Percentiles rank a stretch among this genome's conserved stretches.
These are phyloP conservation scores for Lignosus rhinocerotis DNA, from an alignment of 1,284 basidiomycete genomes.

Conservation along the genomic window DNA sequence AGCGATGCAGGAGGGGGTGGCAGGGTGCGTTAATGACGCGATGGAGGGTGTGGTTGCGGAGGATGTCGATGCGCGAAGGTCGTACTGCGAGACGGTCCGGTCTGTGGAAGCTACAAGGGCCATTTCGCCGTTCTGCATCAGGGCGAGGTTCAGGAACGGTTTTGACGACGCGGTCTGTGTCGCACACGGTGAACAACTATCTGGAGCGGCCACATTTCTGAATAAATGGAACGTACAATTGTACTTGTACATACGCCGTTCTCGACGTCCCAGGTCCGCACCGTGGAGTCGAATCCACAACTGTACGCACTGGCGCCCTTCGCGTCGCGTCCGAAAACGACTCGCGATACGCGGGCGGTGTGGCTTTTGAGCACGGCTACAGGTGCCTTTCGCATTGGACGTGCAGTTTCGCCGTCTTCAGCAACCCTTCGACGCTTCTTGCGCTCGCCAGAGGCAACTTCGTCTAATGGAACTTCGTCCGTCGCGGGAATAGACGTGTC, in stretches of 20 bases:
- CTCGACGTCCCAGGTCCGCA: slow-evolving; percentile 73
- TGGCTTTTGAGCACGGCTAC: slow-evolving; percentile 71
- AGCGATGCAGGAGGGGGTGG: slow-evolving; percentile 74
- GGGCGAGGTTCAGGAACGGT: slow-evolving; percentile 64
- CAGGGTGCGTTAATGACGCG: slow-evolving; percentile 63
- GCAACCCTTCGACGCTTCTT: slow-evolving; percentile 57
- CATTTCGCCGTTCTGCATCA: slow-evolving; percentile 42
- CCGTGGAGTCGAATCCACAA: slow-evolving; percentile 76
- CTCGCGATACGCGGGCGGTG: slow-evolving; percentile 69
- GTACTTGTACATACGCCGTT: slow-evolving; percentile 66
- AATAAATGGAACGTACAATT: slow-evolving; percentile 50
- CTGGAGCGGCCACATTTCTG: not conserved
- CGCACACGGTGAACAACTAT: not conserved
- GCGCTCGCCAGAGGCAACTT: slow-evolving; percentile 37
- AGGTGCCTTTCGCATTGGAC: slow-evolving; percentile 60
- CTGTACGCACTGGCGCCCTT: slow-evolving; percentile 51
- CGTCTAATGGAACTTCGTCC: slow-evolving; percentile 57
- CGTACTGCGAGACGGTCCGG: slow-evolving; percentile 65
- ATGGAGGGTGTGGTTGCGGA: slow-evolving; percentile 44
- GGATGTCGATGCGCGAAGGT: slow-evolving; percentile 50
- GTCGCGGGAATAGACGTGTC: slow-evolving; percentile 58
- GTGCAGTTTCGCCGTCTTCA: slow-evolving; percentile 31
- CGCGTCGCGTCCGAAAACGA: slow-evolving; percentile 44
- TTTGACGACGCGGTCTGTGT: slow-evolving; percentile 64
- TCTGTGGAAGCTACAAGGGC: slow-evolving; percentile 68